These are phyloP conservation scores for Penicillium ochrochloron DNA, from an alignment of 495 filamentous ascomycete genomes.

Conservation along the genomic window DNA sequence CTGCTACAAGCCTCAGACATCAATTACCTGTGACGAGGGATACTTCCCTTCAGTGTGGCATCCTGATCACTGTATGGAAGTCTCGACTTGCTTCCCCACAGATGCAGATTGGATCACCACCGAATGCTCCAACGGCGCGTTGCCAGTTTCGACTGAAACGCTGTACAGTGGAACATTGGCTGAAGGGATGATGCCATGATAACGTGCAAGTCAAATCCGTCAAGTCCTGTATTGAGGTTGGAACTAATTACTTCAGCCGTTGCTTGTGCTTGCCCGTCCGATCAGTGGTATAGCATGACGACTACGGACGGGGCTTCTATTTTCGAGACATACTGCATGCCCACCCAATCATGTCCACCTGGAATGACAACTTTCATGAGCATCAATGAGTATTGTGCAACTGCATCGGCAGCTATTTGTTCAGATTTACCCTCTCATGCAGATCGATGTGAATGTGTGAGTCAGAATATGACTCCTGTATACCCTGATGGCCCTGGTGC, in stretches of 20 bases:
- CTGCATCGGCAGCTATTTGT: constrained; percentile 20
- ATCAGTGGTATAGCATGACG: constrained; percentile 35
- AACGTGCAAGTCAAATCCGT: constrained; percentile 18
- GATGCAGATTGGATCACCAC: constrained; percentile 35
- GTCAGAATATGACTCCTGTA: constrained; percentile 20
- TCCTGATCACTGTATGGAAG: constrained; percentile 34
- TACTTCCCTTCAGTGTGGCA: constrained; percentile 37
- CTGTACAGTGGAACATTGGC: constrained; percentile 30
- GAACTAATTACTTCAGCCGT: constrained; percentile 18
- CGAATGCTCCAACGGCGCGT: constrained; percentile 32
- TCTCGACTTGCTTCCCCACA: constrained; percentile 33
- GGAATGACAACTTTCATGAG: constrained; percentile 28
- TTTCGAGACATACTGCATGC: constrained; percentile 37
- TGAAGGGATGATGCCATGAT: constrained; percentile 26
- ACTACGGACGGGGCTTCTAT: constrained; percentile 9
- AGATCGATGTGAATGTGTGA: constrained; percentile 22
- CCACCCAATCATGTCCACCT: constrained; percentile 25
- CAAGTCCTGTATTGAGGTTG: background rate
- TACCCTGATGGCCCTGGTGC: constrained; percentile 27
- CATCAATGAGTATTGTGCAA: constrained; percentile 25
- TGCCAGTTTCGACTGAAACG: constrained; percentile 29
- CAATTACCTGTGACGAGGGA: constrained; percentile 26
- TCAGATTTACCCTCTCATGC: constrained; percentile 13
- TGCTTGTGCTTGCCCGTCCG: constrained; percentile 27
- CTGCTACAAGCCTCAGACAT: constrained; percentile 25